Conservation (phyloP, 768 basidiomycete genomes). For the Cystofilobasidium macerans region DNA sequence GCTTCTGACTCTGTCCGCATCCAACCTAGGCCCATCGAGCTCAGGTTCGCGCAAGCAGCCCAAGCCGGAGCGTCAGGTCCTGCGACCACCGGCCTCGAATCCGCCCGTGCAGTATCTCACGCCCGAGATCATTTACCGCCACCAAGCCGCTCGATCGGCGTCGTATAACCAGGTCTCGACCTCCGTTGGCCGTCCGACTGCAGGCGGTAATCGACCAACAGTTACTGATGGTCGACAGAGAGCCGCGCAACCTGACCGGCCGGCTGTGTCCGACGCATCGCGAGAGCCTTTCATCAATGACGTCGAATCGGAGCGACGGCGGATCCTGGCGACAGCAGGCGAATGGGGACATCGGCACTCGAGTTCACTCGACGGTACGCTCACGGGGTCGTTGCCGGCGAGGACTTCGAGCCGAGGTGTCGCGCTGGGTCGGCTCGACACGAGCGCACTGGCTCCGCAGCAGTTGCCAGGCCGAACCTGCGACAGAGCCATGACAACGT, state of each 20-base stretch:
- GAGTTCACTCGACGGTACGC: not conserved
- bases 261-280: not conserved
- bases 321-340: not conserved
- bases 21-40: too few relatives aligned
- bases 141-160: not conserved
- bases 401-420: not conserved
- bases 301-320: not conserved
- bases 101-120: not conserved
- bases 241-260: too few relatives aligned
- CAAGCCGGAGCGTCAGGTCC: not conserved
- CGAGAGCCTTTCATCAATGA: not conserved
- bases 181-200: too few relatives aligned
- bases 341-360: not conserved
- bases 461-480: not conserved
- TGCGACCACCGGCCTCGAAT: not conserved
- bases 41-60: not conserved
- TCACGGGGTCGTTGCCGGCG: not conserved
- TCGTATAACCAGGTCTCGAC: not conserved
- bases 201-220: too few relatives aligned
- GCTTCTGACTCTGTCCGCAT: not conserved
- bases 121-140: not conserved
- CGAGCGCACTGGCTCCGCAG: not conserved
- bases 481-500: not conserved
- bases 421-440: not conserved
- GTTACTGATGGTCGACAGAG: too few relatives aligned